Conservation (phyloP, 208 protist genomes). For the Leishmania tropica region DNA sequence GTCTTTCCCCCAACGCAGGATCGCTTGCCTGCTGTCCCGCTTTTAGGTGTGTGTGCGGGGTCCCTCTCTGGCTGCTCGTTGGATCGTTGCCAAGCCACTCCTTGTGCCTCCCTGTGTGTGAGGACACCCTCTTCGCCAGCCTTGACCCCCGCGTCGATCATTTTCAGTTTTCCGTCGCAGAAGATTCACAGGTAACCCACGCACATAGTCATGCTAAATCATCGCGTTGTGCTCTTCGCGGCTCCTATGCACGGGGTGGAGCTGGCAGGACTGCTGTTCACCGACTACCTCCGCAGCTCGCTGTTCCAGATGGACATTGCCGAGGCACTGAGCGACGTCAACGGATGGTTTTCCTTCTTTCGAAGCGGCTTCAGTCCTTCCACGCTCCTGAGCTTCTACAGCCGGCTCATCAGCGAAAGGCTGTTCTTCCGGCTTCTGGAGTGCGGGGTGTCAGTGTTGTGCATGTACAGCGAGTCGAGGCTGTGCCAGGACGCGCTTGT, state of each 20-base stretch:
- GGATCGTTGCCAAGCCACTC: background rate
- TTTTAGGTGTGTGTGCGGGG: background rate
- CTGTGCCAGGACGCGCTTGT: constrained; percentile 59
- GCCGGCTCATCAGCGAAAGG: constrained; percentile 33
- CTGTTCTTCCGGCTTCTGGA: constrained; percentile 57
- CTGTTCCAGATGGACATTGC: constrained; percentile 53
- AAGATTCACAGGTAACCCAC: background rate
- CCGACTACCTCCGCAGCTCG: constrained; percentile 55
- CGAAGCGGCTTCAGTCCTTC: constrained; percentile 28
- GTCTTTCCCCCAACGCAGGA: constrained; percentile 6
- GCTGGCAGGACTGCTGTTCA: constrained; percentile 48
- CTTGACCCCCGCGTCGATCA: background rate
- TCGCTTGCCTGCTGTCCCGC: background rate
- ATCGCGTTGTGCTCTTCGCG: constrained; percentile 28
- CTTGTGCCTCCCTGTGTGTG: background rate
- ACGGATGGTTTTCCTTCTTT: constrained; percentile 28
- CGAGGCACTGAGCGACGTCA: constrained; percentile 39
- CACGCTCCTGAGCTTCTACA: constrained; percentile 31
- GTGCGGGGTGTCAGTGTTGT: constrained; percentile 47
- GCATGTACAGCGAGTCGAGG: constrained; percentile 25
- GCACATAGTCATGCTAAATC: constrained; percentile 3
- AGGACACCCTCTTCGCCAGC: background rate
- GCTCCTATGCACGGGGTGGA: constrained; percentile 36
- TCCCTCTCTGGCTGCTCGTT: background rate
- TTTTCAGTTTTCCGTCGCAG: constrained; percentile 1